These are phyloP conservation scores for Fusarium palustre DNA, from an alignment of 2,329 filamentous ascomycete genomes.

Conservation along the genomic window DNA sequence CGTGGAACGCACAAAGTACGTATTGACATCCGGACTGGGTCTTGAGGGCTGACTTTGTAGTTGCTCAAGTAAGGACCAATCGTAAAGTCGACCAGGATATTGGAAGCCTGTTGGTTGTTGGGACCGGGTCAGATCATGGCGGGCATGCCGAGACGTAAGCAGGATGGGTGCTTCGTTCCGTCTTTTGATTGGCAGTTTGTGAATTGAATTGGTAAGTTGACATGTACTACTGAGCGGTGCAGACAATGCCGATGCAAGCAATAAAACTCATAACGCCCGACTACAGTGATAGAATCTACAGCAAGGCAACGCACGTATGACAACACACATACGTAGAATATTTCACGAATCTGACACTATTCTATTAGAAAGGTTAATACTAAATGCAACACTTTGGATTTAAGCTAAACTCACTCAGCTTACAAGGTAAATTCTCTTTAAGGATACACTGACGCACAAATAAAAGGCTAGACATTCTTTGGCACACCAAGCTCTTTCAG, in stretches of 20 bases:
- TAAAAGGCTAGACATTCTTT: not conserved
- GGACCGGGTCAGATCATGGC: not conserved
- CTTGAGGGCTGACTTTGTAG: not conserved
- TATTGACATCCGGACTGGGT: not conserved
- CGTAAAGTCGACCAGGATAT: rapidly evolving
- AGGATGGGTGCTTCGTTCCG: not conserved
- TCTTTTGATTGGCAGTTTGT: not conserved
- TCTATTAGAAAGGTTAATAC: too few relatives aligned
- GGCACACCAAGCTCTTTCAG: not conserved
- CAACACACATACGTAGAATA: too few relatives aligned
- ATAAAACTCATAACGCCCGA: too few relatives aligned
- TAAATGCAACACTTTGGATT: too few relatives aligned
- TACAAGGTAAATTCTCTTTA: not conserved
- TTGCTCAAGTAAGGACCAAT: rapidly evolving
- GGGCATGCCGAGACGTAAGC: not conserved
- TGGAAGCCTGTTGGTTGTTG: not conserved
- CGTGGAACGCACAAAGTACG: too few relatives aligned
- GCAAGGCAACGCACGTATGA: too few relatives aligned
- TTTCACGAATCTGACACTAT: too few relatives aligned
- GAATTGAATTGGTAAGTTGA: not conserved
- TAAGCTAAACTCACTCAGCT: too few relatives aligned
- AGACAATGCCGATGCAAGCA: not conserved
- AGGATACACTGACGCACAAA: not conserved
- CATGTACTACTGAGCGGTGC: not conserved
- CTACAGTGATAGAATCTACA: too few relatives aligned